phyloP scores from a whole-genome alignment of 345 rosid genomes.

The Euphorbia lathyris region DNA sequence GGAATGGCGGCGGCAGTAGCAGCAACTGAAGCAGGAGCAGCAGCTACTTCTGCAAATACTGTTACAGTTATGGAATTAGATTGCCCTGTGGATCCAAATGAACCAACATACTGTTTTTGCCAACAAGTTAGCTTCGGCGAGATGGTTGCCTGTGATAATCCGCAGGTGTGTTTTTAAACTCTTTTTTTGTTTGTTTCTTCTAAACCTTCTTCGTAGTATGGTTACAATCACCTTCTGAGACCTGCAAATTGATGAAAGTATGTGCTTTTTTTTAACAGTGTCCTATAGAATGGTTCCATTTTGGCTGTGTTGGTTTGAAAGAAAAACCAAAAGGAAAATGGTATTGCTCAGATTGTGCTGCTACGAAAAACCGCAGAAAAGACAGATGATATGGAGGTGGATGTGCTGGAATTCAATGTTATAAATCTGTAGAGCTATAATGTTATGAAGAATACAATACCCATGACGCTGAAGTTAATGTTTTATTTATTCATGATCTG shows the following conservation, averaged over 20 bases:
- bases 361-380: slow-evolving; percentile 62
- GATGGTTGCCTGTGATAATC: slow-evolving; percentile 96
- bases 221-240: background rate
- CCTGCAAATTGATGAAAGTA: slow-evolving; percentile 15
- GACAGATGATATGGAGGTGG: slow-evolving; percentile 38
- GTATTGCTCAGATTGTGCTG: slow-evolving; percentile 81
- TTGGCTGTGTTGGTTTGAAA: slow-evolving; percentile 84
- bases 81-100: slow-evolving; percentile 93
- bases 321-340: slow-evolving; percentile 94
- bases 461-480: background rate
- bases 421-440: background rate
- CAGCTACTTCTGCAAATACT: slow-evolving; percentile 51
- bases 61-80: slow-evolving; percentile 73
- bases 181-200: background rate
- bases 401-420: background rate
- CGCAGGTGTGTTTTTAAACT: slow-evolving; percentile 48
- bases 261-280: slow-evolving; percentile 47
- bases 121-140: slow-evolving; percentile 97
- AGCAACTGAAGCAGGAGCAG: slow-evolving; percentile 37
- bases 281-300: slow-evolving; percentile 99
- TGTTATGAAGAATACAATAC: background rate
- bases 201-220: background rate
- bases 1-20: slow-evolving; percentile 42
- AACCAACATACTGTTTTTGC: slow-evolving; percentile 92
- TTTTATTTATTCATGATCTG: background rate